These are phyloP conservation scores for Limonium bicolor DNA, from an alignment of 148 eudicot genomes.

Conservation along the genomic window DNA sequence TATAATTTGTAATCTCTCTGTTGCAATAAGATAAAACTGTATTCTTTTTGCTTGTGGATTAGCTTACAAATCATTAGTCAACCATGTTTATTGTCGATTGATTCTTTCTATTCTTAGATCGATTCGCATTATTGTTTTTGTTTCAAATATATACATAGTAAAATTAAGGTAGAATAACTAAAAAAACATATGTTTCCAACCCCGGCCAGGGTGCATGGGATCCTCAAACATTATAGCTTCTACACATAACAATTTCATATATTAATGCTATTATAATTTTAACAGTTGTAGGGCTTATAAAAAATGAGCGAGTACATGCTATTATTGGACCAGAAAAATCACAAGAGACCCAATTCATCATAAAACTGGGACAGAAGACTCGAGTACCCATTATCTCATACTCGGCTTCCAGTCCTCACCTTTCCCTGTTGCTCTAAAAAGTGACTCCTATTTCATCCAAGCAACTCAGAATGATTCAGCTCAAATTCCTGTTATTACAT, in stretches of 20 bases:
- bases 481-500: constrained; percentile 37
- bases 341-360: constrained; percentile 39
- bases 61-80: too few species aligned
- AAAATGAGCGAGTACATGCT: constrained; percentile 34
- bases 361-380: constrained; percentile 25
- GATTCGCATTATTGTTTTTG: too few species aligned
- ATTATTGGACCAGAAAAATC: constrained; percentile 49
- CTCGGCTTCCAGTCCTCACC: constrained; percentile 39
- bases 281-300: constrained; percentile 41
- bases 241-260: background rate
- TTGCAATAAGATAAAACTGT: too few species aligned
- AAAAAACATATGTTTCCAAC: background rate
- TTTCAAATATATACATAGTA: background rate
- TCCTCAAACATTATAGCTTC: background rate
- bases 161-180: background rate
- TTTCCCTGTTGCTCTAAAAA: constrained; percentile 27
- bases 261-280: background rate
- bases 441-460: constrained; percentile 48
- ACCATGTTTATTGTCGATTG: too few species aligned
- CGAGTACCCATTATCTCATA: constrained; percentile 46
- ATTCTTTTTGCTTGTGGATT: too few species aligned
- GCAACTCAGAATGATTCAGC: constrained; percentile 23
- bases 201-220: background rate
- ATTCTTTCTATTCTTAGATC: too few species aligned
- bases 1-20: too few species aligned